Evolutionary conservation across 2,329 filamentous ascomycete genomes (phyloP), one percentile per base, ranked within the genome.

Genomic region (Cryphonectria parasitica): DNA sequence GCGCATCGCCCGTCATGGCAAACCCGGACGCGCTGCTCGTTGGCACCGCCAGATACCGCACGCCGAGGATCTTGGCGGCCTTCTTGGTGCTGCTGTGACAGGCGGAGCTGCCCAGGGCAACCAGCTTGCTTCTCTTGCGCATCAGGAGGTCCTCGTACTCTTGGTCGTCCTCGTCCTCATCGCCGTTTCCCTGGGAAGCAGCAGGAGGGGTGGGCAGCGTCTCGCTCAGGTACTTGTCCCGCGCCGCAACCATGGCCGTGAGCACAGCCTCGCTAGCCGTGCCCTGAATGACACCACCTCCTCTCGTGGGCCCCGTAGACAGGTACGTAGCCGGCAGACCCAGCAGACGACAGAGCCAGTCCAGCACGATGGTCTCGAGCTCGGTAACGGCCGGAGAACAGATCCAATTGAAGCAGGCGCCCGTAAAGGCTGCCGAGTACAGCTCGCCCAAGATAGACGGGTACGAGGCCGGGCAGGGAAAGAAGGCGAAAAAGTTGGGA

Each of bases 371-470:
- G 0, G 95, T 97, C 84, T 98, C 95, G 64, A 98, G 87, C 82
- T 98, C 95, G 0, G 95, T 98, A 25, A 96, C 91, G 8, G 92
- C 94, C 0, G 95, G 95, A 7, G 91, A 94, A 82, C 95, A 98
- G 74, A 98, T 90, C 95, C 95, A 98, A 82, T 98, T 98, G 86
- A 98, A 98, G 54, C 94, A 94, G 0, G 95, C 94, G 22, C 93
- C 93, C 17, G 90, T 96, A 82, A 98, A 95, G 8, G 94, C 92
- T 6, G 93, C 91, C 60, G 90, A 93, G 84, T 97, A 98, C 84
- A 98, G 90, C 82, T 98, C 95, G 28, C 94, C 95, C 15, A 98
- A 87, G 80, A 97, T 95, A 39, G 90, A 89, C 0, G 95, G 94
- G 78, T 91, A 98, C 49, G 91, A 93, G 67, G 91, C 90, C 34